phyloP scores from a whole-genome alignment of 108 stramenopile genomes.

The Seminavis robusta region DNA sequence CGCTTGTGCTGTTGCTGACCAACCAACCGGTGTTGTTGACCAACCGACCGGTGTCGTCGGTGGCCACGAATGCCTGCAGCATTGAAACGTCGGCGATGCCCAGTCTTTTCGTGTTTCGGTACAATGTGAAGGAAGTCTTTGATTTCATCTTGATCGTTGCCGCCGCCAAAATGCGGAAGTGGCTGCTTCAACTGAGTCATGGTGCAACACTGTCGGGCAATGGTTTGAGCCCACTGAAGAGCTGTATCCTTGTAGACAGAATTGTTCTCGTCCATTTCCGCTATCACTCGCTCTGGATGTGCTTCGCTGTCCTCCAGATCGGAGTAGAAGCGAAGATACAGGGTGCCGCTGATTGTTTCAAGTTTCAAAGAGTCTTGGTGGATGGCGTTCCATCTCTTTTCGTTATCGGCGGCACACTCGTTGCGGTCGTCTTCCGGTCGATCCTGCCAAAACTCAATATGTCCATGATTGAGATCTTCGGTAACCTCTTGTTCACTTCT shows the following conservation, averaged over 20 bases:
- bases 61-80: no score
- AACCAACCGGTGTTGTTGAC: no score
- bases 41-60: no score
- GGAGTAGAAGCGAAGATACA: slow-evolving; percentile 66
- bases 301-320: slow-evolving; percentile 64
- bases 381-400: slow-evolving; percentile 57
- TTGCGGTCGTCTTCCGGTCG: slow-evolving; percentile 7
- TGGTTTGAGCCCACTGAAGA: slow-evolving; percentile 80
- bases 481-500: slow-evolving; percentile 7
- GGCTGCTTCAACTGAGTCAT: slow-evolving; percentile 37
- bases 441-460: slow-evolving; percentile 8
- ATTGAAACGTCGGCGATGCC: no score
- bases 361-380: slow-evolving; percentile 69
- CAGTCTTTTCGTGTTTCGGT: no score
- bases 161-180: slow-evolving; percentile 57
- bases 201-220: slow-evolving; percentile 56
- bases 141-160: slow-evolving; percentile 44
- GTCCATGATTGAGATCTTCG: neutral
- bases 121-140: slow-evolving; percentile 59
- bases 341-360: slow-evolving; percentile 29
- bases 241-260: slow-evolving; percentile 36
- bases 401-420: no score
- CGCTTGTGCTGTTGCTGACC: slow-evolving; percentile 3
- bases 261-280: slow-evolving; percentile 8
- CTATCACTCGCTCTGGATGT: neutral